These are phyloP conservation scores for Globisporangium perplexum DNA, from an alignment of 352 stramenopile species.

Conservation along the genomic window DNA sequence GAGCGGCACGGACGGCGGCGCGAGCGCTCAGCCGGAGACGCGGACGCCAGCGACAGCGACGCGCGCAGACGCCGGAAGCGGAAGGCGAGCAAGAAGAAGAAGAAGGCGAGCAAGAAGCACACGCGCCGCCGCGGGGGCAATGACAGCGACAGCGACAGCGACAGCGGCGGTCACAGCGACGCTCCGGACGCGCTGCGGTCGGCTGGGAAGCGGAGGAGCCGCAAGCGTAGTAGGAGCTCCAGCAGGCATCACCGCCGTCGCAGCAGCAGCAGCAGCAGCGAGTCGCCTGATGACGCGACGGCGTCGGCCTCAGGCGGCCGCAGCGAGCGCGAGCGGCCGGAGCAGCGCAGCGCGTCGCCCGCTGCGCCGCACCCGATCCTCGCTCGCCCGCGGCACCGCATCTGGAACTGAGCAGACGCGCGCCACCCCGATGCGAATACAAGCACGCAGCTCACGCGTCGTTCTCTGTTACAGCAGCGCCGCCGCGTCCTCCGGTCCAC, in stretches of 20 bases:
- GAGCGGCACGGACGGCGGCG: conserved; percentile 3
- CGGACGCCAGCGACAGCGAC: conserved; percentile 8
- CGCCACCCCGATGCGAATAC: neutral
- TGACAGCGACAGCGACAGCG: conserved; percentile 2
- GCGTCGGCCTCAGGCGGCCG: neutral
- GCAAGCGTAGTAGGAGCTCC: neutral
- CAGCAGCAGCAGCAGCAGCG: neutral
- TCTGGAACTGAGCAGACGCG: conserved; percentile 24
- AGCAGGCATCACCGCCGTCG: conserved; percentile 1
- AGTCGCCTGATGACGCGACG: neutral
- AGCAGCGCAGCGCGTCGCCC: neutral
- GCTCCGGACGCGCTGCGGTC: neutral
- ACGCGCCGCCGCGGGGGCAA: neutral
- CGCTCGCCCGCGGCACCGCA: conserved; percentile 22
- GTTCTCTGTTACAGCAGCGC: conserved; percentile 1
- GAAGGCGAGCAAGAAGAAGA: conserved; percentile 16
- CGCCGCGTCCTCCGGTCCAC: too few relatives aligned
- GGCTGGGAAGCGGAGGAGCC: neutral
- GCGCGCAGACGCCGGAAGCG: conserved; percentile 1
- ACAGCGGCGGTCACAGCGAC: neutral
- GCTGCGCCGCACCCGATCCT: conserved; percentile 17
- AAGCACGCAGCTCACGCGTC: neutral
- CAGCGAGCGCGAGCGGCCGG: neutral
- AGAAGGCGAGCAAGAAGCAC: conserved; percentile 21
- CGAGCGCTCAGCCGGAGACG: neutral